Percentiles rank a stretch among this genome's conserved stretches.
Evolutionary conservation across 345 rosid genomes (phyloP).

Genomic region (Garcia nutans): DNA sequence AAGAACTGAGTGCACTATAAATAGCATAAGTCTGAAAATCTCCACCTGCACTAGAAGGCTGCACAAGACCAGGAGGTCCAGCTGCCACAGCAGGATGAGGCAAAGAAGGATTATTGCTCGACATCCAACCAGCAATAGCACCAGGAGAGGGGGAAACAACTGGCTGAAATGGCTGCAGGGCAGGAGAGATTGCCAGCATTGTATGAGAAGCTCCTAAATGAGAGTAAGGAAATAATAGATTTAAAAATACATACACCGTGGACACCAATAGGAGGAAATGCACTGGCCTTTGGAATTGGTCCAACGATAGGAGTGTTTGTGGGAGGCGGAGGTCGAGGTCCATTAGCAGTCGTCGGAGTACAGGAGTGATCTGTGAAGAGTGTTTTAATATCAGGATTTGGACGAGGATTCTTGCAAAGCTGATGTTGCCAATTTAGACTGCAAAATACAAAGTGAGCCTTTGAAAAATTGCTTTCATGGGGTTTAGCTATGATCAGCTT

Average conservation of each 20-base stretch:
- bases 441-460: slow-evolving; percentile 30
- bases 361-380: slow-evolving; percentile 82
- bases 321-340: slow-evolving; percentile 71
- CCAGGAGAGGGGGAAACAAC: slow-evolving; percentile 60
- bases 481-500: not conserved
- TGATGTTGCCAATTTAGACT: slow-evolving; percentile 97
- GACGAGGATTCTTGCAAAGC: slow-evolving; percentile 87
- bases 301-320: slow-evolving; percentile 59
- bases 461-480: slow-evolving; percentile 5
- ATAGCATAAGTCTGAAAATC: not conserved
- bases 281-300: slow-evolving; percentile 68
- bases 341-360: slow-evolving; percentile 51
- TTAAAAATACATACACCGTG: slow-evolving; percentile 52
- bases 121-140: slow-evolving; percentile 80
- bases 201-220: slow-evolving; percentile 7
- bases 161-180: slow-evolving; percentile 75
- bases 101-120: slow-evolving; percentile 46
- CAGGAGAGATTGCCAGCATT: slow-evolving; percentile 8
- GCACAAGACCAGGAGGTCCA: slow-evolving; percentile 42
- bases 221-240: not conserved
- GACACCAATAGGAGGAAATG: slow-evolving; percentile 66
- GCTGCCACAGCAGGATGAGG: slow-evolving; percentile 52
- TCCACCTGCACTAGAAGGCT: slow-evolving; percentile 46
- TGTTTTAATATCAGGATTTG: slow-evolving; percentile 91
- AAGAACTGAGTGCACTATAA: not conserved